Conservation (phyloP, 768 basidiomycete genomes). For the Pleurotus pulmonarius region DNA sequence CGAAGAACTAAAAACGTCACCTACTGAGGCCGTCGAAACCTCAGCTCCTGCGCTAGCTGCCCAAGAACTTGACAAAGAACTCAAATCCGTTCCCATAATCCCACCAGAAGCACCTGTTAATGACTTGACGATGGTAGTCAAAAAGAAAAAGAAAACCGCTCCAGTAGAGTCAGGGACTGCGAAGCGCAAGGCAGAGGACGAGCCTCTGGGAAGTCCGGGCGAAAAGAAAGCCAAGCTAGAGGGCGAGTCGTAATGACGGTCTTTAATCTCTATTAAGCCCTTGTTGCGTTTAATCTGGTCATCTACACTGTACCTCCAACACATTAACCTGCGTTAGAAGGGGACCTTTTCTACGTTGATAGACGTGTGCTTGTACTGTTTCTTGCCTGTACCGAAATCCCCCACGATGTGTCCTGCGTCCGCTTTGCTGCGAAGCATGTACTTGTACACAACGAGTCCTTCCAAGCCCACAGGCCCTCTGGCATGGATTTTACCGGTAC, state of each 20-base stretch:
- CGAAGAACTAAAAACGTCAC: constrained; percentile 84
- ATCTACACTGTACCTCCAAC: not conserved
- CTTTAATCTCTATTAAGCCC: too few relatives aligned
- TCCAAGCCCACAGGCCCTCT: constrained; percentile 95
- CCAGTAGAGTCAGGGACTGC: constrained; percentile 30
- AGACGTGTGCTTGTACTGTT: constrained; percentile 63
- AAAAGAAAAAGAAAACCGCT: constrained; percentile 72
- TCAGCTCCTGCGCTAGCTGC: constrained; percentile 72
- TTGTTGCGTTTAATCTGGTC: too few relatives aligned
- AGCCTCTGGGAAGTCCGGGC: constrained; percentile 36
- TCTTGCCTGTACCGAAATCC: constrained; percentile 81
- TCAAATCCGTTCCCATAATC: constrained; percentile 43
- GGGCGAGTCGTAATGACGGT: constrained; percentile 10
- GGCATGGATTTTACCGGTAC: constrained; percentile 94
- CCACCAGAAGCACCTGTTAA: constrained; percentile 51
- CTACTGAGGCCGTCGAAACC: constrained; percentile 48
- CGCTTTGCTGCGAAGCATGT: constrained; percentile 78
- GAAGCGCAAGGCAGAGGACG: constrained; percentile 75
- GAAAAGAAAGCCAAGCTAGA: constrained; percentile 71
- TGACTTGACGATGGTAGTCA: constrained; percentile 84
- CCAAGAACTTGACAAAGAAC: constrained; percentile 66
- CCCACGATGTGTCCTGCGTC: constrained; percentile 77
- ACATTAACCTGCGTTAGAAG: constrained; percentile 26
- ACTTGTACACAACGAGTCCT: constrained; percentile 94
- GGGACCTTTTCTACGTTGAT: constrained; percentile 43